phyloP scores from a whole-genome alignment of 2,329 filamentous ascomycete species.

The Claviceps sorghi region DNA sequence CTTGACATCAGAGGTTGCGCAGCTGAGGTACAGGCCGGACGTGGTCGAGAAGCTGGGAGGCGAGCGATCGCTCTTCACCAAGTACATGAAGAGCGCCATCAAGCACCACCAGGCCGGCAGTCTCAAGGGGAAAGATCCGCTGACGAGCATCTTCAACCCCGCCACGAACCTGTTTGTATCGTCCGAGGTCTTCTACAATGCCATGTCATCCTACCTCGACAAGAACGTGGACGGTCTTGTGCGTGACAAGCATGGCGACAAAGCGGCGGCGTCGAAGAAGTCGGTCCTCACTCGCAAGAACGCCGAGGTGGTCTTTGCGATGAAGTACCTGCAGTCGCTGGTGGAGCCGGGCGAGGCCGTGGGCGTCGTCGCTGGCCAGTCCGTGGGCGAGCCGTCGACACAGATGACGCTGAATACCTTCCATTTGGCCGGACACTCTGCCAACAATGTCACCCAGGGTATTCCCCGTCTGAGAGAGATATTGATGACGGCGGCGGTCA shows the following conservation, averaged over 20 bases:
- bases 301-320: slow-evolving; percentile 70
- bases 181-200: slow-evolving; percentile 70
- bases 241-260: slow-evolving; percentile 25
- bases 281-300: slow-evolving; percentile 49
- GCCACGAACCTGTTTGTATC: slow-evolving; percentile 69
- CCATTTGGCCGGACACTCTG: slow-evolving; percentile 95
- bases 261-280: slow-evolving; percentile 13
- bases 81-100: slow-evolving; percentile 67
- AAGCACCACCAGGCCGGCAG: slow-evolving; percentile 51
- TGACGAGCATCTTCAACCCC: slow-evolving; percentile 58
- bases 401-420: slow-evolving; percentile 99
- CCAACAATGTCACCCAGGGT: slow-evolving; percentile 97
- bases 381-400: slow-evolving; percentile 90
- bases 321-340: slow-evolving; percentile 84
- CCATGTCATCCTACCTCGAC: slow-evolving; percentile 64
- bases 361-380: slow-evolving; percentile 91
- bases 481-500: slow-evolving; percentile 85
- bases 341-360: slow-evolving; percentile 94
- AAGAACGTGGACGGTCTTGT: slow-evolving; percentile 53
- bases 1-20: slow-evolving; percentile 62
- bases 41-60: slow-evolving; percentile 30
- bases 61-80: slow-evolving; percentile 47
- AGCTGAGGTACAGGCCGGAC: slow-evolving; percentile 51
- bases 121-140: slow-evolving; percentile 55
- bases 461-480: slow-evolving; percentile 95